Percentiles rank a stretch among this genome's conserved stretches.
These are phyloP conservation scores for Chlorophyllum brunneum DNA, from an alignment of 768 basidiomycete species.

Conservation along the genomic window DNA sequence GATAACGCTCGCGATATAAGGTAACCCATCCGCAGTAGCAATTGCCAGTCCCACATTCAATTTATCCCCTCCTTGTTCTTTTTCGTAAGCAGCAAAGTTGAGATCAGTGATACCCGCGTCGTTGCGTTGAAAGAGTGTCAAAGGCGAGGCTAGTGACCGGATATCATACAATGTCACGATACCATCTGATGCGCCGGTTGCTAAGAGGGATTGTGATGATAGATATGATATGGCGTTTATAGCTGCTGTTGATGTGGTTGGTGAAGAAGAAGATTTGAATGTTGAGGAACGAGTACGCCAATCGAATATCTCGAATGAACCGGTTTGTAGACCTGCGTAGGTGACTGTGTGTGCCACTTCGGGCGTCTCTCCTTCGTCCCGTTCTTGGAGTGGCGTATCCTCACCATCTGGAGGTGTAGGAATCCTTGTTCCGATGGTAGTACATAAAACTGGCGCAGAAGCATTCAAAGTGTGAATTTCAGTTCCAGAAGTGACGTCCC, in stretches of 20 bases:
- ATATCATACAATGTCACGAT: constrained; percentile 54
- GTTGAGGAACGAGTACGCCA: constrained; percentile 35
- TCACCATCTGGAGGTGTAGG: constrained; percentile 25
- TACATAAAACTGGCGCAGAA: constrained; percentile 39
- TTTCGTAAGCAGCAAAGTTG: constrained; percentile 24
- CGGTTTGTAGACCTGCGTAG: constrained; percentile 53
- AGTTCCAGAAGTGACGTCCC: constrained; percentile 62
- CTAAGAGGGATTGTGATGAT: constrained; percentile 38
- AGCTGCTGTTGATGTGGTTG: constrained; percentile 16
- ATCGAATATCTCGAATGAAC: constrained; percentile 54
- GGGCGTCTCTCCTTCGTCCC: constrained; percentile 36
- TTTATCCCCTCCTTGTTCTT: background rate
- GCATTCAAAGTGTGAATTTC: constrained; percentile 43
- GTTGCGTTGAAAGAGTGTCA: constrained; percentile 43
- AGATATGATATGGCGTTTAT: constrained; percentile 47
- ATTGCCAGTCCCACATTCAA: constrained; percentile 38
- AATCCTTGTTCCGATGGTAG: constrained; percentile 39
- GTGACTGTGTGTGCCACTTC: constrained; percentile 45
- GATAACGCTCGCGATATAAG: constrained; percentile 44
- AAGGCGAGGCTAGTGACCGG: constrained; percentile 33
- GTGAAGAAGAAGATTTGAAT: constrained; percentile 21
- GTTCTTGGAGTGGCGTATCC: constrained; percentile 10
- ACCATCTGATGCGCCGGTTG: constrained; percentile 55
- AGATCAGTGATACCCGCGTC: constrained; percentile 49
- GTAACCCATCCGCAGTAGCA: constrained; percentile 57